Conservation (phyloP, 2,329 filamentous ascomycete genomes). For the Pseudogymnoascus pannorum region DNA sequence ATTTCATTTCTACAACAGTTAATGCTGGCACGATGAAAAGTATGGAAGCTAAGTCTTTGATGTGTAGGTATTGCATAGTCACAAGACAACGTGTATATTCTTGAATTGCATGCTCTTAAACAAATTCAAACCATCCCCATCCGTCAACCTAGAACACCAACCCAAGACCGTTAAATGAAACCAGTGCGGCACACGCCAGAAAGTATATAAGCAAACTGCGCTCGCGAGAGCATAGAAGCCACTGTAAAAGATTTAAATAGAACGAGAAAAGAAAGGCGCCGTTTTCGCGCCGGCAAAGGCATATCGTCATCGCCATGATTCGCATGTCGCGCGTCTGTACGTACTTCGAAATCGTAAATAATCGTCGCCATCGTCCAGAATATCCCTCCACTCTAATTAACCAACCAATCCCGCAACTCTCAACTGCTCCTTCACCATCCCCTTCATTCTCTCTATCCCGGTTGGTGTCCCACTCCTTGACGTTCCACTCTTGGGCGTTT, state of each 20-base stretch:
- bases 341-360: slow-evolving; percentile 4
- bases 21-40: not conserved
- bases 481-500: not conserved
- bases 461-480: not conserved
- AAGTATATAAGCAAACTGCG: slow-evolving; percentile 1
- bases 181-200: not conserved
- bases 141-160: not conserved
- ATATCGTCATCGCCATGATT: slow-evolving; percentile 1
- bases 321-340: not conserved
- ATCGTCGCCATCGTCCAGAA: slow-evolving; percentile 3
- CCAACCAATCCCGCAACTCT: not conserved
- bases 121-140: not conserved
- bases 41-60: not conserved
- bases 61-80: not conserved
- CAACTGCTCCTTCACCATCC: not conserved
- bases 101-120: not conserved
- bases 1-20: not conserved
- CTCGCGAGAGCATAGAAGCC: not conserved
- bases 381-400: slow-evolving; percentile 1
- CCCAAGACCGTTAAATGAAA: slow-evolving; percentile 5
- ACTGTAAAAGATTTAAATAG: slow-evolving; percentile 1
- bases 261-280: not conserved
- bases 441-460: slow-evolving; percentile 4
- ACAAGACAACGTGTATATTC: not conserved
- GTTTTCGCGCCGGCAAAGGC: not conserved